Evolutionary conservation across 169 alveolate genomes (phyloP).

Genomic region (Plasmodium vinckei): DNA sequence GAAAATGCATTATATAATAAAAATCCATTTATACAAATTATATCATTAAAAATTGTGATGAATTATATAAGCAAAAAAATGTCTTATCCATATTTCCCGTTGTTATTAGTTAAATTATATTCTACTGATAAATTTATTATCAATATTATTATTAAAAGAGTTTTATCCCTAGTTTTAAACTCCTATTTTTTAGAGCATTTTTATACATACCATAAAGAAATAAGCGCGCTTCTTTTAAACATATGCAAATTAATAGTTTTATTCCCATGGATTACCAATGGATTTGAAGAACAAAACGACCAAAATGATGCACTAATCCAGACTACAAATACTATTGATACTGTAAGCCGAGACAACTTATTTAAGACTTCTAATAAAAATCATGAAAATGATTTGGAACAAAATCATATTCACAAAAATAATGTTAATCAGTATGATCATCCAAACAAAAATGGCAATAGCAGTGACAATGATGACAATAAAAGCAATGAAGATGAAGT

Average conservation of each 20-base stretch:
- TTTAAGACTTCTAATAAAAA: background rate
- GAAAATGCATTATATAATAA: conserved; percentile 44
- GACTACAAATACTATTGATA: background rate
- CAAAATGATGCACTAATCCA: background rate
- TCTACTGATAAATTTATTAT: conserved; percentile 44
- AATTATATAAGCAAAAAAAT: conserved; percentile 62
- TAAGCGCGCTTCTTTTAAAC: conserved; percentile 21
- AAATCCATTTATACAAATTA: conserved; percentile 68
- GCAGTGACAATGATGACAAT: conserved; percentile 1
- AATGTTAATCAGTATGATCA: background rate
- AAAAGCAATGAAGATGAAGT: background rate
- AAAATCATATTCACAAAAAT: background rate
- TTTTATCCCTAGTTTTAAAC: conserved; percentile 66
- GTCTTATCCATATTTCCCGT: conserved; percentile 40
- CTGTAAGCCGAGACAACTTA: background rate
- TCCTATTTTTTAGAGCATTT: conserved; percentile 64
- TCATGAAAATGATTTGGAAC: conserved; percentile 1
- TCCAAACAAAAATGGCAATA: background rate
- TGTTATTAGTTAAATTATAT: conserved; percentile 47
- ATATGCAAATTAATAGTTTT: conserved; percentile 49
- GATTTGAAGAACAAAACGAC: conserved; percentile 32
- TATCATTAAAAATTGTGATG: conserved; percentile 45
- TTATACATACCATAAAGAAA: conserved; percentile 66
- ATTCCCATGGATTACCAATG: conserved; percentile 76
- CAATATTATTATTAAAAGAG: conserved; percentile 61